Percentiles rank a stretch among this genome's conserved stretches.
Evolutionary conservation across 495 filamentous ascomycete genomes (phyloP).

Genomic region (Aspergillus biplanus): DNA sequence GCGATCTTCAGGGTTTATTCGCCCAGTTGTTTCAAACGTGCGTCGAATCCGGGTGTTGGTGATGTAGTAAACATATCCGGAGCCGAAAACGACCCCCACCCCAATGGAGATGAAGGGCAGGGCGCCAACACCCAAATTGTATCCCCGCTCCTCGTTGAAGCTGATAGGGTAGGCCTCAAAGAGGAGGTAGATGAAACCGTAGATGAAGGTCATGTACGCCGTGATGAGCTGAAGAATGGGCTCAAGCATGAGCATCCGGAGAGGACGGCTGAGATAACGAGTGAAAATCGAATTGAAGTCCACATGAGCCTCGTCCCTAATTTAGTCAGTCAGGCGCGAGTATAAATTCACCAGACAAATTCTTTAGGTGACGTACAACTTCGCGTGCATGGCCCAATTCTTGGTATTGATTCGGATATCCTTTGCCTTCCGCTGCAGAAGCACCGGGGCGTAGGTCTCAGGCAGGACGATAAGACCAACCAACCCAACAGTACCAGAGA

Average conservation of each 20-base stretch:
- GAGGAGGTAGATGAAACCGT: constrained; percentile 44
- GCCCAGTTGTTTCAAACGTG: too few species aligned
- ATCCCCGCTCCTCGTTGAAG: constrained; percentile 52
- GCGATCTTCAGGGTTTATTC: constrained; percentile 51
- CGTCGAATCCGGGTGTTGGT: constrained; percentile 41
- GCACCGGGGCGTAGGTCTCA: constrained; percentile 57
- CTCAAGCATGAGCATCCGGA: constrained; percentile 39
- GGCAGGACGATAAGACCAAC: constrained; percentile 46
- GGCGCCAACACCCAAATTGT: constrained; percentile 44
- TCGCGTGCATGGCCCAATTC: constrained; percentile 57
- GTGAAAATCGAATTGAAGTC: constrained; percentile 39
- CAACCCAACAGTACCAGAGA: constrained; percentile 46
- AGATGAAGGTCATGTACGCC: constrained; percentile 42
- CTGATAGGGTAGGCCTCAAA: constrained; percentile 58
- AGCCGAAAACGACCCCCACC: constrained; percentile 50
- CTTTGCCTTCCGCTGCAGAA: constrained; percentile 53
- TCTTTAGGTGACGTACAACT: not conserved
- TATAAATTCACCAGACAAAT: not conserved
- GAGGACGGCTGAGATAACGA: constrained; percentile 38
- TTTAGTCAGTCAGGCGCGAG: not conserved
- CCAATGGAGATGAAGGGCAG: constrained; percentile 60
- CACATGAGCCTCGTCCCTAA: not conserved
- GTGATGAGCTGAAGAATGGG: constrained; percentile 44
- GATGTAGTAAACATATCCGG: constrained; percentile 51
- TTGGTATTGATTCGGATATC: constrained; percentile 55